Percentiles rank a stretch among this genome's conserved stretches.
phyloP scores from a whole-genome alignment of 768 basidiomycete genomes.

The Boletus pseudopeckii region DNA sequence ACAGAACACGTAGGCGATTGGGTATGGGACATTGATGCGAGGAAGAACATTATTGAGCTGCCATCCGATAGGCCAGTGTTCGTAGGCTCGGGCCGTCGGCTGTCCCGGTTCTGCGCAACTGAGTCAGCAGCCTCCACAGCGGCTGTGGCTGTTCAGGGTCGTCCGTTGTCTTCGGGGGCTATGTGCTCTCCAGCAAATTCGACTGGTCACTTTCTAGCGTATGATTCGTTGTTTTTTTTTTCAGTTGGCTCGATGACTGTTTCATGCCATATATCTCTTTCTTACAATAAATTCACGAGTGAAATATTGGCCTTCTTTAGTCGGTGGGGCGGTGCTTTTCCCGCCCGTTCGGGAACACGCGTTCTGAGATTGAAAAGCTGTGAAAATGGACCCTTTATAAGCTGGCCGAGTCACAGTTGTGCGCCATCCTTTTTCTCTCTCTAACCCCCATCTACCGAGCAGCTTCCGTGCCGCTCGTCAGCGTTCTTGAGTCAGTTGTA shows the following conservation, averaged over 20 bases:
- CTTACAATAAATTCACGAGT: background rate
- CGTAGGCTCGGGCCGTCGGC: constrained; percentile 12
- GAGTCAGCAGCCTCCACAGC: constrained; percentile 1
- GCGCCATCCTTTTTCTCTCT: constrained; percentile 5
- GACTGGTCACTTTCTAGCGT: background rate
- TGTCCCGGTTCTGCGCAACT: background rate
- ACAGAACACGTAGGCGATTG: background rate
- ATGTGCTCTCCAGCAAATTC: background rate
- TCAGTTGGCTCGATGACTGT: background rate
- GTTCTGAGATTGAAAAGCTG: constrained; percentile 38
- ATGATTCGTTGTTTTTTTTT: background rate
- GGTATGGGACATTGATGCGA: too few relatives aligned
- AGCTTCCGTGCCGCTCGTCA: constrained; percentile 19
- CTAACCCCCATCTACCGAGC: constrained; percentile 22
- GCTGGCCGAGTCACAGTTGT: constrained; percentile 25
- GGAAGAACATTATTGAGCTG: background rate
- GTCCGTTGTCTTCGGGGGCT: constrained; percentile 20
- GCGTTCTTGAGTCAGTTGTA: constrained; percentile 17
- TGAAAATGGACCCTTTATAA: constrained; percentile 30
- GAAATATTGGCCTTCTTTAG: background rate
- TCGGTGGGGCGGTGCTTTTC: constrained; percentile 20
- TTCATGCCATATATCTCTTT: background rate
- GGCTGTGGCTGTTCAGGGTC: constrained; percentile 3
- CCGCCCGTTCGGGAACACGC: constrained; percentile 20
- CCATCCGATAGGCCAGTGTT: constrained; percentile 7